Evolutionary conservation across 2,329 filamentous ascomycete genomes (phyloP), one percentile per base, ranked within the genome.

Genomic region (Scorias spongiosa): DNA sequence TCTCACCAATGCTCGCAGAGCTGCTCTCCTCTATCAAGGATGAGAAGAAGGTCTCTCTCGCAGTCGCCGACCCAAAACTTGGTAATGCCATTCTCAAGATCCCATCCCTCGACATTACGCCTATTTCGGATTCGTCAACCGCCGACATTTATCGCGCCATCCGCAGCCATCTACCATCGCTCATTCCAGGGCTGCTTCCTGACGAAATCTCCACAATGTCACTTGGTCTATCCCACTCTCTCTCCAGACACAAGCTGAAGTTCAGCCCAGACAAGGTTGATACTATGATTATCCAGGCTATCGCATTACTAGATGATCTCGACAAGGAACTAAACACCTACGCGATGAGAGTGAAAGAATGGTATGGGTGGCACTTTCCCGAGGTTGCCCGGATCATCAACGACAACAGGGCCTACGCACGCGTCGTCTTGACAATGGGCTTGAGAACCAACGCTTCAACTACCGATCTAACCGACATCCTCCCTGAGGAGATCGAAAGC

Each of bases 321-420:
- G 91, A 98, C 71, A 98, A 98, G 74, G 91, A 98, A 67, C 73
- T 98, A 51, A 98, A 98, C 72, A 91, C 85, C 56, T 96, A 95
- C 62, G 89, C 91, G 51, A 98, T 98, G 91, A 77, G 91, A 64
- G 87, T 95, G 49, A 96, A 96, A 78, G 91, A 98, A 67, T 98
- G 91, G 91, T 98, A 98, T 63, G 91, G 91, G 58, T 98, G 91
- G 91, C 91, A 96, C 68, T 98, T 96, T 72, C 91, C 91, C 36
- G 91, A 98, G 71, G 80, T 98, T 75, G 88, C 85, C 60, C 89
- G 88, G 69, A 94, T 96, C 60, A 75, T 95, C 54, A 93, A 93
- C 65, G 91, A 98, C 74, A 98, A 98, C 68, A 70, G 94, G 49
- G 88, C 88, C 51, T 98, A 94, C 63, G 80, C 88, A 47, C 81